Conservation (phyloP, 495 filamentous ascomycete species). For the Podospora bellae-mahoneyi region DNA sequence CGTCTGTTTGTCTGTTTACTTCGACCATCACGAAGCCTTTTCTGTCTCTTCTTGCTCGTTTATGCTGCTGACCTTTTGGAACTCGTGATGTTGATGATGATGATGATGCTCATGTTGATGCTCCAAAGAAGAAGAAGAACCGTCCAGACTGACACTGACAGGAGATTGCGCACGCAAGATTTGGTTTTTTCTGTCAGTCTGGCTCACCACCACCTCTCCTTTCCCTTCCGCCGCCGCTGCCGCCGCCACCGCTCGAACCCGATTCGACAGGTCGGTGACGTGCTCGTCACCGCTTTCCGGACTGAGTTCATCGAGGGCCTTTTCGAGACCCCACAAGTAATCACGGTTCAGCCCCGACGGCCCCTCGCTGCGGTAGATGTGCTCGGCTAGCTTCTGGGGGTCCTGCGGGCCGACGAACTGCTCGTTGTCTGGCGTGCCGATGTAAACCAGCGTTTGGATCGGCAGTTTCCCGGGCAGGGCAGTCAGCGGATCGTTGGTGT, state of each 20-base stretch:
- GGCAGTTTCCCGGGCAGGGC: conserved; percentile 18
- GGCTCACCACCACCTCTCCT: conserved; percentile 16
- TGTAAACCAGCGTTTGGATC: conserved; percentile 73
- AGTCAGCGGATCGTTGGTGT: conserved; percentile 3
- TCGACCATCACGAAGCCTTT: conserved; percentile 35
- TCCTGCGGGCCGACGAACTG: conserved; percentile 86
- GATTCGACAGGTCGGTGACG: conserved; percentile 60
- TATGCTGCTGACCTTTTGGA: conserved; percentile 48
- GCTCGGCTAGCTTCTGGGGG: conserved; percentile 74
- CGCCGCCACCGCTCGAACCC: conserved; percentile 49
- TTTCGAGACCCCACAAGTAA: conserved; percentile 81
- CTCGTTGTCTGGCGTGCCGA: conserved; percentile 88
- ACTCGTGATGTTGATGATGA: conserved; percentile 33
- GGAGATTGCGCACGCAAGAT: conserved; percentile 26
- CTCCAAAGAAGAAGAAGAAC: conserved; percentile 8
- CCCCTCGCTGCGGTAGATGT: conserved; percentile 72
- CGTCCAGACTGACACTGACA: conserved; percentile 21
- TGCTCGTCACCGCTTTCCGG: conserved; percentile 80
- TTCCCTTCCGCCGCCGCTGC: conserved; percentile 34
- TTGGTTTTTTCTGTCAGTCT: conserved; percentile 17
- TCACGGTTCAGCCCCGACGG: conserved; percentile 89
- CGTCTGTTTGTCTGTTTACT: conserved; percentile 14
- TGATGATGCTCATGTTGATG: conserved; percentile 18
- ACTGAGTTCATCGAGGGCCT: conserved; percentile 69
- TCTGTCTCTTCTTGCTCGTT: conserved; percentile 60